Conservation (phyloP, 2,329 filamentous ascomycete species). For the Aureobasidium sp. region DNA sequence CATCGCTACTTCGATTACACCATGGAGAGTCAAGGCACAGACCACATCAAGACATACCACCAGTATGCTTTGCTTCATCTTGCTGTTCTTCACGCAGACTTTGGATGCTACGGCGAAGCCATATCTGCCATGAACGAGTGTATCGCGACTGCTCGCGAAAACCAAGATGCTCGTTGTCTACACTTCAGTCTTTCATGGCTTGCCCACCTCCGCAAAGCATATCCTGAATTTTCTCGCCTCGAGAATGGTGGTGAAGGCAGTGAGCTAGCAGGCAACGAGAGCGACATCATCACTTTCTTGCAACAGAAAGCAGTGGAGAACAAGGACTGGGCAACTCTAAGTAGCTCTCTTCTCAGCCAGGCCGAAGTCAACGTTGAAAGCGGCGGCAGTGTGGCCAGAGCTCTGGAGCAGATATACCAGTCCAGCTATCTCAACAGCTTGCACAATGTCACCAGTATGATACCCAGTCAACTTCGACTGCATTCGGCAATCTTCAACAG, state of each 20-base stretch:
- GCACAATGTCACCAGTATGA: conserved; percentile 61
- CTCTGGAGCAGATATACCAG: conserved; percentile 71
- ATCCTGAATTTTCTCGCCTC: conserved; percentile 41
- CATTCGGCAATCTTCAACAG: conserved; percentile 66
- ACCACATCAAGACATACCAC: conserved; percentile 78
- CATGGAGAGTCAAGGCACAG: conserved; percentile 44
- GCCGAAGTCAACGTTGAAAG: conserved; percentile 69
- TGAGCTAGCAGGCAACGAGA: conserved; percentile 68
- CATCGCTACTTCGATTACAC: conserved; percentile 97
- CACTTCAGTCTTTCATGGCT: conserved; percentile 96
- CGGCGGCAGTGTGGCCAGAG: conserved; percentile 48
- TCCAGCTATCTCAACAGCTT: conserved; percentile 75
- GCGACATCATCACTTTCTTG: conserved; percentile 73
- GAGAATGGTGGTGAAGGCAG: conserved; percentile 30
- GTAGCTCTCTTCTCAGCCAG: conserved; percentile 75
- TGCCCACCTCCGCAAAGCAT: conserved; percentile 84
- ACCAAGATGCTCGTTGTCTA: conserved; percentile 81
- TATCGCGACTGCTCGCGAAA: conserved; percentile 87
- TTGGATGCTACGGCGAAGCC: conserved; percentile 82
- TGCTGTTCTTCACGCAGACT: conserved; percentile 88
- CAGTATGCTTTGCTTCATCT: conserved; percentile 92
- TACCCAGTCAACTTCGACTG: conserved; percentile 65
- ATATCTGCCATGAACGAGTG: conserved; percentile 93
- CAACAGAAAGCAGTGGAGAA: conserved; percentile 55
- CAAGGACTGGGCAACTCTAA: conserved; percentile 77